Conservation (phyloP, 1,284 basidiomycete species). For the Trichosporon sp. region DNA sequence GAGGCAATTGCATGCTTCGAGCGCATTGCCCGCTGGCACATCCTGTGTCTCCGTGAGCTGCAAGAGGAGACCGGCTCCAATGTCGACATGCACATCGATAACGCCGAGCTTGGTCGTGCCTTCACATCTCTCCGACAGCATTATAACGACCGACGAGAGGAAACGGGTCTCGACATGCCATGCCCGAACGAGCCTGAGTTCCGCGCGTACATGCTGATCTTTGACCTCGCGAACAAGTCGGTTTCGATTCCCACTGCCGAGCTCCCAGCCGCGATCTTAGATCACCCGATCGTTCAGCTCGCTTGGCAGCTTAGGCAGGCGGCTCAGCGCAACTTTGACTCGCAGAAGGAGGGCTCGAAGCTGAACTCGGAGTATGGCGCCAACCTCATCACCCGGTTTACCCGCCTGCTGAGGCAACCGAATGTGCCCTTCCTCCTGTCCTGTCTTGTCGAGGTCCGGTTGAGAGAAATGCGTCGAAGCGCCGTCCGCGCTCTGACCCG, state of each 20-base stretch:
- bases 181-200: conserved; percentile 90
- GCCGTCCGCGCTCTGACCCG: conserved; percentile 60
- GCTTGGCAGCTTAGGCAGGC: conserved; percentile 77
- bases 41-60: conserved; percentile 78
- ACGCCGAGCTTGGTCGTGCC: conserved; percentile 49
- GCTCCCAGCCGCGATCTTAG: conserved; percentile 72
- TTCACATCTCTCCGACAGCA: conserved; percentile 89
- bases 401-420: conserved; percentile 57
- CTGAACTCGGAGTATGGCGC: conserved; percentile 60
- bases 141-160: conserved; percentile 78
- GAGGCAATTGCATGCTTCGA: conserved; percentile 88
- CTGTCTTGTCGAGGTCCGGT: conserved; percentile 61
- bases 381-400: conserved; percentile 64
- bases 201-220: conserved; percentile 89
- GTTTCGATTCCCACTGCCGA: conserved; percentile 68
- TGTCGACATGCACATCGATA: conserved; percentile 54
- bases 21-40: conserved; percentile 90
- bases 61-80: conserved; percentile 56
- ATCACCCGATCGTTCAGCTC: conserved; percentile 74
- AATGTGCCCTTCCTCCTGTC: conserved; percentile 60
- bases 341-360: conserved; percentile 59
- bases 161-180: conserved; percentile 59
- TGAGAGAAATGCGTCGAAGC: conserved; percentile 60
- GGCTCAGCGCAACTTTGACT: conserved; percentile 75
- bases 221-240: conserved; percentile 84